Evolutionary conservation across 2,329 filamentous ascomycete species (phyloP).

Genomic region (Cadophora luteo-olivacea): DNA sequence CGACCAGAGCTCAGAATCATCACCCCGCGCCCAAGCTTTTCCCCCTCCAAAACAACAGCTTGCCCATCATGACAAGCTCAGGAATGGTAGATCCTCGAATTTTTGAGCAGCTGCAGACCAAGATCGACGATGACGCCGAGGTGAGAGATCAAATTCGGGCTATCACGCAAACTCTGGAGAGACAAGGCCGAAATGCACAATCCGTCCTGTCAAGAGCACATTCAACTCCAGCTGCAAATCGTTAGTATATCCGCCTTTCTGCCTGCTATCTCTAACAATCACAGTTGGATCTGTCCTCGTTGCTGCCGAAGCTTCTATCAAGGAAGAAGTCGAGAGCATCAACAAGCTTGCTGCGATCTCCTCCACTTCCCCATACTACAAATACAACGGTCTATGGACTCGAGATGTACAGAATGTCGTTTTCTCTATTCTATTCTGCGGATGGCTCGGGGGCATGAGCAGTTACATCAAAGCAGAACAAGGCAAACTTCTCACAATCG

Average conservation of each 20-base stretch:
- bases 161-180: slow-evolving; percentile 82
- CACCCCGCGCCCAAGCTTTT: neutral
- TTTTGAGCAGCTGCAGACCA: slow-evolving; percentile 85
- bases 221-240: slow-evolving; percentile 73
- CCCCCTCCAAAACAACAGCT: neutral
- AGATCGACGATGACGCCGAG: slow-evolving; percentile 85
- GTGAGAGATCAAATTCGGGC: slow-evolving; percentile 85
- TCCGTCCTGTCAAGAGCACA: slow-evolving; percentile 89
- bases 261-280: slow-evolving; percentile 25
- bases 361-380: slow-evolving; percentile 94
- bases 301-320: slow-evolving; percentile 73
- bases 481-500: slow-evolving; percentile 80
- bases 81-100: slow-evolving; percentile 68
- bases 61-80: slow-evolving; percentile 28
- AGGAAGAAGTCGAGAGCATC: slow-evolving; percentile 74
- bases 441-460: slow-evolving; percentile 80
- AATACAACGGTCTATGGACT: slow-evolving; percentile 88
- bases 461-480: slow-evolving; percentile 59
- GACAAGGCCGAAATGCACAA: slow-evolving; percentile 80
- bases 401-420: slow-evolving; percentile 82
- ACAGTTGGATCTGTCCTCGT: slow-evolving; percentile 72
- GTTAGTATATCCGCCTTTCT: slow-evolving; percentile 51
- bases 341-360: slow-evolving; percentile 74
- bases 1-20: neutral
- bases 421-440: slow-evolving; percentile 61